Conservation (phyloP, 169 alveolate species). For the Cryptosporidium ubiquitum region DNA sequence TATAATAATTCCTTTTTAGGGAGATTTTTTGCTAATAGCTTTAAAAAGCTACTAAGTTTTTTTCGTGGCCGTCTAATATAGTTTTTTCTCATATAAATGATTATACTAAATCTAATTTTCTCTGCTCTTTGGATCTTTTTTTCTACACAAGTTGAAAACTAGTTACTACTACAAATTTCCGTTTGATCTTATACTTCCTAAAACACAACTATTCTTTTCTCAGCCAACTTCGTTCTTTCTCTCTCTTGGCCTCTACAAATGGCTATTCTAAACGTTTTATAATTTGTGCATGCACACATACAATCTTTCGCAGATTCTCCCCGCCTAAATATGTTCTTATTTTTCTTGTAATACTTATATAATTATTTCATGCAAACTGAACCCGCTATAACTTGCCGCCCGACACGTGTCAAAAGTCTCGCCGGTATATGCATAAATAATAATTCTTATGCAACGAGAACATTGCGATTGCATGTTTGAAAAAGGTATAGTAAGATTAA, state of each 20-base stretch:
- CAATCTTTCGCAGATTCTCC: background rate
- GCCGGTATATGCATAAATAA: conserved; percentile 28
- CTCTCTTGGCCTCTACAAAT: background rate
- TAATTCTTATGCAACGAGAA: background rate
- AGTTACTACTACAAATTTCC: background rate
- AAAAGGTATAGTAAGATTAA: conserved; percentile 2
- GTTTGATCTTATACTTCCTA: too few species aligned
- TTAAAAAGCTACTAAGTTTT: background rate
- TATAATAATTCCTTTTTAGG: background rate
- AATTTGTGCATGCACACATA: background rate
- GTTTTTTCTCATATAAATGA: background rate
- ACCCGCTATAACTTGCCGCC: conserved; percentile 8
- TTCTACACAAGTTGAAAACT: background rate
- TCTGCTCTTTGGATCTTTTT: background rate
- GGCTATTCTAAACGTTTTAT: background rate
- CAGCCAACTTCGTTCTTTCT: background rate
- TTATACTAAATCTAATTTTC: background rate
- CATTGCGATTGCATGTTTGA: conserved; percentile 19
- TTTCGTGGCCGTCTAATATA: background rate
- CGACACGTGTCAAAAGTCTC: conserved; percentile 36
- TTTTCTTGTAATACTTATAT: background rate
- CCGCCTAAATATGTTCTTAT: background rate
- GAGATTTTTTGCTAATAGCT: background rate
- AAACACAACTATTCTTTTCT: background rate
- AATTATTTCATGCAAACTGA: background rate